These are phyloP conservation scores for Fusarium nygamai DNA, from an alignment of 2,329 filamentous ascomycete species.

Conservation along the genomic window DNA sequence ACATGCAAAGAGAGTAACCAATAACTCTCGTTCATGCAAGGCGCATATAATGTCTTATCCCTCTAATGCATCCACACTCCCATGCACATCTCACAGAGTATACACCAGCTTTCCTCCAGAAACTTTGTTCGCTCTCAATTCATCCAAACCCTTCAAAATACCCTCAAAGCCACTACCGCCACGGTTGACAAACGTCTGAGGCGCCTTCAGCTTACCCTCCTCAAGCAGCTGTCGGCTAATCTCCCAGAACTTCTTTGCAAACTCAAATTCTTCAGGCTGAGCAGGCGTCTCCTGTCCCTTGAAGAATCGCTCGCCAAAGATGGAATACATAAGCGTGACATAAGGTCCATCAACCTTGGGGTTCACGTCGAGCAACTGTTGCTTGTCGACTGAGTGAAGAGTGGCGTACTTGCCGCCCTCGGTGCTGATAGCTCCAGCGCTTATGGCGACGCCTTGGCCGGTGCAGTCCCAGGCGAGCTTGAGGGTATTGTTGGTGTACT, in stretches of 20 bases:
- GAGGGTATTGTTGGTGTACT: slow-evolving; percentile 35
- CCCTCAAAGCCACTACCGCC: slow-evolving; percentile 1
- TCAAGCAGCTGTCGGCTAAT: background rate
- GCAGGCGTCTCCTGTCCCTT: background rate
- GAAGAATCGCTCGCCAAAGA: slow-evolving; percentile 14
- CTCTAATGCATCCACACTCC: accelerated
- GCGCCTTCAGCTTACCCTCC: background rate
- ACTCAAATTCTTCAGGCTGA: slow-evolving; percentile 11
- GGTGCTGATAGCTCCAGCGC: slow-evolving; percentile 3
- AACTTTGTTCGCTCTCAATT: slow-evolving; percentile 6
- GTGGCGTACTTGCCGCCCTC: slow-evolving; percentile 15
- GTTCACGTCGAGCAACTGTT: background rate
- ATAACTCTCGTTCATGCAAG: background rate
- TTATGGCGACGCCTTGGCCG: background rate
- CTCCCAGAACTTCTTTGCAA: slow-evolving; percentile 7
- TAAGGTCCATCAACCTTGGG: slow-evolving; percentile 9
- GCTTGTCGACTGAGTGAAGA: background rate
- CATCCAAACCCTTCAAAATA: background rate
- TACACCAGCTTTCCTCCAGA: slow-evolving; percentile 9
- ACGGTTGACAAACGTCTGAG: background rate
- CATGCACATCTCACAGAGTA: background rate
- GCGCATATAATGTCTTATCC: background rate
- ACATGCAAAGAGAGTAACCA: no score
- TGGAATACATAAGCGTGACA: slow-evolving; percentile 11
- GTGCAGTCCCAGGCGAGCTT: slow-evolving; percentile 42